These are phyloP conservation scores for Lolium perenne DNA, from an alignment of 176 grass and related monocot genomes.

Conservation along the genomic window DNA sequence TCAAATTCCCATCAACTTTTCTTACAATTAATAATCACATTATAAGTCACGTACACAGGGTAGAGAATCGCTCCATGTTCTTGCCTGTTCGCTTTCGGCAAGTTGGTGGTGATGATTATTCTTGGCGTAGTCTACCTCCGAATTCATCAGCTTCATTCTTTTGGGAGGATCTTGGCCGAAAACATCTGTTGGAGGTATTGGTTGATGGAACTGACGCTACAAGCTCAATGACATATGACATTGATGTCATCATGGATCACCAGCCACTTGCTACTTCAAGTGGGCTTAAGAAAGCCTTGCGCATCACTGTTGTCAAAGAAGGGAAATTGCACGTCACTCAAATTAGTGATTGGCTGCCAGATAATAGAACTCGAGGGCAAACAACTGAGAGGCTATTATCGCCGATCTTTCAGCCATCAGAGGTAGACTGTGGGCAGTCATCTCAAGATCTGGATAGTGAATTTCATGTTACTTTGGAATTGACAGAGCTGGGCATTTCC, in stretches of 20 bases:
- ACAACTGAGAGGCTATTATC: conserved; percentile 63
- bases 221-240: conserved; percentile 69
- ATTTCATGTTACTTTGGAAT: conserved; percentile 90
- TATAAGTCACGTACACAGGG: conserved; percentile 58
- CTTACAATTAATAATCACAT: conserved; percentile 11
- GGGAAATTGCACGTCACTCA: conserved; percentile 71
- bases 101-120: conserved; percentile 72
- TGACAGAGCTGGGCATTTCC: conserved; percentile 79
- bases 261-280: conserved; percentile 59
- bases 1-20: conserved; percentile 20
- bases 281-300: conserved; percentile 68
- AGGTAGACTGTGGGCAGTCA: conserved; percentile 70
- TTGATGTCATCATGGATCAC: conserved; percentile 82
- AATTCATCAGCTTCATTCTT: conserved; percentile 92
- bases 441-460: conserved; percentile 70
- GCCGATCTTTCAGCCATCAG: conserved; percentile 75
- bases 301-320: conserved; percentile 80
- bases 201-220: conserved; percentile 77
- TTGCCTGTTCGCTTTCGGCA: conserved; percentile 88
- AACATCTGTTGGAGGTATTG: conserved; percentile 73
- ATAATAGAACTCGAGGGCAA: conserved; percentile 59
- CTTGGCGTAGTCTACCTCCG: conserved; percentile 80
- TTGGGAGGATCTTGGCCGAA: conserved; percentile 92
- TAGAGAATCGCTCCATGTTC: conserved; percentile 98
- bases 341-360: conserved; percentile 91